Base-by-base conservation (phyloP, 2,329 filamentous ascomycete genomes). In the Gnomoniopsis sp. region DNA sequence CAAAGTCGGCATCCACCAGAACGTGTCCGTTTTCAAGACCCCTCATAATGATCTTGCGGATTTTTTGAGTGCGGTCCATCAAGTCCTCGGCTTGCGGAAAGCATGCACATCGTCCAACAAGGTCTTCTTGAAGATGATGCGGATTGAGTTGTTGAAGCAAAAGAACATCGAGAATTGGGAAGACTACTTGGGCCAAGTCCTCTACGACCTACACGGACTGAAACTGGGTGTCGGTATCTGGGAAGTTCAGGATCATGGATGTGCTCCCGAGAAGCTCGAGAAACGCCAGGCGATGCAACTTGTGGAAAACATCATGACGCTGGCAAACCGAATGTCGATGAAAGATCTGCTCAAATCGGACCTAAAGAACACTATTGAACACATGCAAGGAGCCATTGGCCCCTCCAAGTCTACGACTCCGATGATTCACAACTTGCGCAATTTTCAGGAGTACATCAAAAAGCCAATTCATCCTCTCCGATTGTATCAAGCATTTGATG, bases 331-430 rank as follows among this genome's bases (percentile, higher is more conserved):
- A 62, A 88, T 97, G 79, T 88, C 90, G 22, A 89, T 96, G 77
- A 96, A 93, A 67, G 95, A 98, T 64, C 76, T 98, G 19, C 84
- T 92, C 17, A 98, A 96, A 71, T 95, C 92, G 17, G 91, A 98
- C 57, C 79, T 99, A 55, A 96, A 93, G 70, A 85, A 82, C 17
- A 91, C 92, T 0, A 95, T 99, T 59, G 95, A 99, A 60, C 92
- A 93, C 65, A 91, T 99, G 74, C 93, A 98, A 70, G 87, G 91
- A 65, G 88, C 90, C 6, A 88, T 98, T 55, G 91, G 91, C 1
- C 83, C 84, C 55, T 85, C 88, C 30, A 96, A 93, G 71, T 85
- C 88, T 14, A 89, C 88, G 1, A 85, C 90, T 6, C 87, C 92
- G 62, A 88, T 96, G 73, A 82, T 88, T n/a, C 88, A 95, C 71